Conservation (phyloP, 164 flowering plant genomes). For the Chimonanthus praecox region DNA sequence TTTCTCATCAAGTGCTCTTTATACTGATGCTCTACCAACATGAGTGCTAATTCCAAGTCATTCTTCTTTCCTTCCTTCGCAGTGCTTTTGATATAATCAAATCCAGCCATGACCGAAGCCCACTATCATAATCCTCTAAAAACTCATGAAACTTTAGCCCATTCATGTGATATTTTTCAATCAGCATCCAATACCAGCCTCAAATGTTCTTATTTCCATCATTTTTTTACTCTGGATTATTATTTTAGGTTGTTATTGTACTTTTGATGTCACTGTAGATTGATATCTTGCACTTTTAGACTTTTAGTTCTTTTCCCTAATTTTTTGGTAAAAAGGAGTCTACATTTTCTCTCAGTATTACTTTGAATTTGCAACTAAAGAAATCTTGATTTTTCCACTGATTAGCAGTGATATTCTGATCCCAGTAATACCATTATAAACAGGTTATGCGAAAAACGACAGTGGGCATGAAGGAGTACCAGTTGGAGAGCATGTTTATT, state of each 20-base stretch:
- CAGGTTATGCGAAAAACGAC: conserved; percentile 79
- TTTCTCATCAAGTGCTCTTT: background rate
- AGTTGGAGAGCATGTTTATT: conserved; percentile 86
- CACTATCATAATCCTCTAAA: too few relatives aligned
- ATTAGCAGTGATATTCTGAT: background rate
- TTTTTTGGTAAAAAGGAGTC: background rate
- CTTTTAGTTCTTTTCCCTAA: background rate
- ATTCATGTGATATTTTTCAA: too few relatives aligned
- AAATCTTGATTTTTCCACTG: background rate
- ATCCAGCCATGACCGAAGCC: too few relatives aligned
- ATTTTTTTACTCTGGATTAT: too few relatives aligned
- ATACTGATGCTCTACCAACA: too few relatives aligned
- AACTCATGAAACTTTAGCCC: too few relatives aligned
- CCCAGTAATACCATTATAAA: conserved; percentile 8
- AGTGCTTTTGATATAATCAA: background rate
- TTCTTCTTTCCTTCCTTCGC: background rate
- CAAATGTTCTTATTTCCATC: too few relatives aligned
- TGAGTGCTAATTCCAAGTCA: background rate
- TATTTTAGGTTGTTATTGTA: too few relatives aligned
- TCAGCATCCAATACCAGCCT: too few relatives aligned
- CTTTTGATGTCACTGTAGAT: background rate
- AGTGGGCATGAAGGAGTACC: conserved; percentile 86
- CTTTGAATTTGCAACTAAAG: background rate
- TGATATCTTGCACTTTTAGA: background rate
- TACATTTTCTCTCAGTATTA: background rate